Evolutionary conservation across 1,139 yeast genomes (phyloP), one percentile per base, ranked within the genome.

Genomic region (Suhomyces wounanorum): DNA sequence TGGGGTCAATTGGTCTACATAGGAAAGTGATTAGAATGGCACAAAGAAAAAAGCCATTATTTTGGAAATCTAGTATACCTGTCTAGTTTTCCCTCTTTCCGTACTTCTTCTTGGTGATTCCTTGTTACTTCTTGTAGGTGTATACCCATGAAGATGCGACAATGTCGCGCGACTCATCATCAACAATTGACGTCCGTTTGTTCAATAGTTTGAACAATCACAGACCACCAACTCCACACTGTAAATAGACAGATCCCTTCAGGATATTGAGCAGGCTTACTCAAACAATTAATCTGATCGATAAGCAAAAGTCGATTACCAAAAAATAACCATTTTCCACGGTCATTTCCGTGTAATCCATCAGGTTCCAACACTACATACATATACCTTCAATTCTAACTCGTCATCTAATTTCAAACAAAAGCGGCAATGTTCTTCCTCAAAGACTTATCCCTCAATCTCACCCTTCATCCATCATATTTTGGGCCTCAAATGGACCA

Each of bases 401-500:
- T 37, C 16, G n/a, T 18, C 47, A 31, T 26, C 42, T 16, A 40
- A 26, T 26, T 14, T 14, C 21, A 37, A 38, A 42, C 28, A 18
- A 37, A 26, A 25, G 33, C 30, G 26, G 52, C 39, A 49, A 77
- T 77, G 81, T 77, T 77, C 64, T 77, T 77, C 61, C 68, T 77
- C 55, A 95, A 95, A 72, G 98, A 94, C 73, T 82, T 94, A 59
- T 87, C 97, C 59, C 81, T 95, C 55, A 91, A 89, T 68, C 79
- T 94, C 61, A 91, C 97, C 45, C 84, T 94, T 52, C 99, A 94
- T 70, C 99, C 99, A 51, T 91, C 98, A 43, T 94, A 85, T 69
- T 94, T 92, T 65, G 99, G 99, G 1, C 97, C 99, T 4, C 96
- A 92, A 62, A 94, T 94, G 98, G 91, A 89, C 69, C 96, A 90